phyloP scores from a whole-genome alignment of 2,329 filamentous ascomycete genomes.

The Alternaria incomplexa region DNA sequence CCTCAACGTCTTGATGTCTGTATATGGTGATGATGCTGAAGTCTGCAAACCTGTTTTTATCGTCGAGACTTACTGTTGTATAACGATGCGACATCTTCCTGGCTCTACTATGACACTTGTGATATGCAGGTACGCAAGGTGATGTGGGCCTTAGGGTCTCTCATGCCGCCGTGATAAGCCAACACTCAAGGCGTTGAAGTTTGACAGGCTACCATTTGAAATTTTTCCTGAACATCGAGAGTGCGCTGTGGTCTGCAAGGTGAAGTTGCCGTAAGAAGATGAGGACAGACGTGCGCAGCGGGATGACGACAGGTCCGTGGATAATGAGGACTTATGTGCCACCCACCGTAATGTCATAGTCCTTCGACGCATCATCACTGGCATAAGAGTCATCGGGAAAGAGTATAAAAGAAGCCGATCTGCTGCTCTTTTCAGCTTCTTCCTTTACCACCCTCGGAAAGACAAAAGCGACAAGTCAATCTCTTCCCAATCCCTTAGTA shows the following conservation, averaged over 20 bases:
- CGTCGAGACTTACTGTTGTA: background rate
- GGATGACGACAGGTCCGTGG: no score
- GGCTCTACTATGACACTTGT: rapidly evolving
- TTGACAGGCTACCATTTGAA: background rate
- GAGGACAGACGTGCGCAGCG: no score
- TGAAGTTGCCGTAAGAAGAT: background rate
- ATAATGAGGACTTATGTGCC: no score
- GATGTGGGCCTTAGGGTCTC: background rate
- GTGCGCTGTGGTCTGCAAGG: background rate
- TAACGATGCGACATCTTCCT: background rate
- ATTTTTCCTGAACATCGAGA: background rate
- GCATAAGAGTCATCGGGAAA: no score
- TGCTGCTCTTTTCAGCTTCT: no score
- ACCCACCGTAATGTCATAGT: no score
- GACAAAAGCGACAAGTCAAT: no score
- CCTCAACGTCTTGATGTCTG: background rate
- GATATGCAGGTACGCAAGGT: background rate
- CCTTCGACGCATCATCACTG: no score
- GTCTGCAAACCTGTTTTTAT: background rate
- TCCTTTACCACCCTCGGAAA: no score
- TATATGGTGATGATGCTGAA: background rate
- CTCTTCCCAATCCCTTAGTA: no score
- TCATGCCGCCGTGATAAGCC: background rate
- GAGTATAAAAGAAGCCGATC: no score
- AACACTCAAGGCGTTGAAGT: background rate